phyloP scores from a whole-genome alignment of 2,329 filamentous ascomycete genomes.

The Alternaria ventricosa region DNA sequence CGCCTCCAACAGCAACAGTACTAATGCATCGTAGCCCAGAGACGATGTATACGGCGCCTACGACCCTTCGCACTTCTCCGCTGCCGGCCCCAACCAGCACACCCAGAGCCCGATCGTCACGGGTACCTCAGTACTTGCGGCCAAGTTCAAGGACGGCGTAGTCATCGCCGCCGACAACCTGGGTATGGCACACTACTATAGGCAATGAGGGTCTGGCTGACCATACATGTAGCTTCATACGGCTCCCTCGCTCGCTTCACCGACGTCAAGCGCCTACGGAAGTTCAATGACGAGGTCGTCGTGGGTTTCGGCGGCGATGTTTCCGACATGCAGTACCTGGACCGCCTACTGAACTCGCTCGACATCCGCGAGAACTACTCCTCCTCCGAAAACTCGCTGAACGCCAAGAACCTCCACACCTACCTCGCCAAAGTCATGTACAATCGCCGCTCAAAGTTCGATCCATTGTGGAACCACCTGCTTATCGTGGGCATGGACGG shows the following conservation, averaged over 20 bases:
- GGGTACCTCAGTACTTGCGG: slow-evolving; percentile 90
- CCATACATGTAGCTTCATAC: slow-evolving; percentile 75
- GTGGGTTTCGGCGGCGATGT: slow-evolving; percentile 97
- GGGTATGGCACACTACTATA: slow-evolving; percentile 62
- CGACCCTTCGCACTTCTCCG: slow-evolving; percentile 82
- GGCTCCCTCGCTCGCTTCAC: slow-evolving; percentile 94
- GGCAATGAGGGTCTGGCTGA: slow-evolving; percentile 12
- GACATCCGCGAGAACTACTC: slow-evolving; percentile 89
- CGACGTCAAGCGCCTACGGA: slow-evolving; percentile 91
- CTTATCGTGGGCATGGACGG: slow-evolving; percentile 85
- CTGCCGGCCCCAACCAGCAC: slow-evolving; percentile 72
- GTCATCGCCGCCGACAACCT: slow-evolving; percentile 97
- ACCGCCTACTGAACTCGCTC: slow-evolving; percentile 86
- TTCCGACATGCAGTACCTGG: slow-evolving; percentile 98
- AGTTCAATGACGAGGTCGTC: slow-evolving; percentile 82
- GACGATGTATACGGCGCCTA: slow-evolving; percentile 97
- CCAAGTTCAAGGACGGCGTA: slow-evolving; percentile 96
- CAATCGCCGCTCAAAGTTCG: slow-evolving; percentile 91
- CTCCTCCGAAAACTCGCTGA: slow-evolving; percentile 64
- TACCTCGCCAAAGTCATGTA: slow-evolving; percentile 97
- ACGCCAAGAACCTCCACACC: slow-evolving; percentile 93
- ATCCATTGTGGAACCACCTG: slow-evolving; percentile 96
- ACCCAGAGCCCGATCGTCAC: slow-evolving; percentile 94
- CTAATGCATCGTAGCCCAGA: slow-evolving; percentile 71
- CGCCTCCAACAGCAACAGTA: slow-evolving; percentile 18